A percentile compares a stretch with the other conserved stretches of the same genome.
Conservation (phyloP, 306 rosid species). For the Cicer cuneatum region DNA sequence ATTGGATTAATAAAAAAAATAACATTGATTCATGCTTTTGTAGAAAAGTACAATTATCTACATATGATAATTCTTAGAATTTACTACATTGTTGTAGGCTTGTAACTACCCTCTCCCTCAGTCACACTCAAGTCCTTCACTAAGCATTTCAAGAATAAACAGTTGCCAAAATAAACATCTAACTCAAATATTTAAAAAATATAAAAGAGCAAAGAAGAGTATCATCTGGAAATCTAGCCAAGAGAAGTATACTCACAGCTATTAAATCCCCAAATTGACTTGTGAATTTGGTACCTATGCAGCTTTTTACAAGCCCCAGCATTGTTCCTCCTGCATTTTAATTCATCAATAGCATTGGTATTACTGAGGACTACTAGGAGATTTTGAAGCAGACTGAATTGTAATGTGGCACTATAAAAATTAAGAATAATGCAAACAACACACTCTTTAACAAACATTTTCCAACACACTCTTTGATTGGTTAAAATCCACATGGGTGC, state of each 20-base stretch:
- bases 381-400: slow-evolving; percentile 7
- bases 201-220: slow-evolving; percentile 16
- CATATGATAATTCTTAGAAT: background rate
- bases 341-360: slow-evolving; percentile 41
- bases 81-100: background rate
- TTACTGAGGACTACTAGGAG: slow-evolving; percentile 3
- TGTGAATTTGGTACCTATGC: slow-evolving; percentile 96
- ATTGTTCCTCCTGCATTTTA: slow-evolving; percentile 70
- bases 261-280: slow-evolving; percentile 94
- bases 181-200: slow-evolving; percentile 13
- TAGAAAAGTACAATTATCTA: background rate
- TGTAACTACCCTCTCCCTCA: background rate
- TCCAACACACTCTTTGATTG: too few species aligned
- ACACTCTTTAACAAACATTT: too few species aligned
- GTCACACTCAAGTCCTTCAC: background rate
- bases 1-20: background rate
- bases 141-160: slow-evolving; percentile 27
- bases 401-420: slow-evolving; percentile 12
- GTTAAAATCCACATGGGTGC: too few species aligned
- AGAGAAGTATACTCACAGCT: slow-evolving; percentile 73
- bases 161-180: slow-evolving; percentile 13
- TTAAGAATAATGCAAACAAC: too few species aligned
- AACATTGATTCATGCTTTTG: background rate
- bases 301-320: slow-evolving; percentile 93
- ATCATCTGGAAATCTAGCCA: slow-evolving; percentile 1